Evolutionary conservation across 257 asterid genomes (phyloP).

Genomic region (Nicotiana attenuata): DNA sequence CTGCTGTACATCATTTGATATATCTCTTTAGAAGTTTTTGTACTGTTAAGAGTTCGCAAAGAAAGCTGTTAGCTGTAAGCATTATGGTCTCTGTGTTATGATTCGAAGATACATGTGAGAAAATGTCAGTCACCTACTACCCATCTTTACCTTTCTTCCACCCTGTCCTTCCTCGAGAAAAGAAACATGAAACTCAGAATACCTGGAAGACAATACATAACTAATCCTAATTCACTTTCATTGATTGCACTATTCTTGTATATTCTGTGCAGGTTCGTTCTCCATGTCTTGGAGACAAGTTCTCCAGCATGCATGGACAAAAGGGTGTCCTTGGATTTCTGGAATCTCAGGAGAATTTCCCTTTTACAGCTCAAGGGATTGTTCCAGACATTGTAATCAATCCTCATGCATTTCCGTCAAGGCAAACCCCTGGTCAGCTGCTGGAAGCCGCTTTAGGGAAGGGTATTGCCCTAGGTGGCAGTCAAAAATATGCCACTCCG

Average conservation of each 20-base stretch:
- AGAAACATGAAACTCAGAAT: neutral
- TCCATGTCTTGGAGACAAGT: conserved; percentile 92
- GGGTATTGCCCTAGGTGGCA: conserved; percentile 86
- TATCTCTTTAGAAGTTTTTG: neutral
- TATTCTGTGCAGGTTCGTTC: conserved; percentile 65
- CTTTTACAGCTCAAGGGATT: conserved; percentile 77
- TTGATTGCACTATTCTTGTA: neutral
- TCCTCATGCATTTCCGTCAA: conserved; percentile 95
- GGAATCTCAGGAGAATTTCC: conserved; percentile 89
- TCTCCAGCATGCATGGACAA: conserved; percentile 98
- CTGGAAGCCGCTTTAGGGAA: conserved; percentile 88
- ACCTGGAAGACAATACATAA: neutral
- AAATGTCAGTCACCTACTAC: neutral
- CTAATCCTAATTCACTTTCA: neutral
- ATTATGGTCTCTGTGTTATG: neutral
- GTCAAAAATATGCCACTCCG: conserved; percentile 75
- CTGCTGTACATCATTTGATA: neutral
- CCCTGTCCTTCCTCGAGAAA: neutral
- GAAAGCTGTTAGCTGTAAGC: neutral
- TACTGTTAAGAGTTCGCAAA: neutral
- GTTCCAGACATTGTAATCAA: conserved; percentile 95
- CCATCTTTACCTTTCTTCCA: neutral
- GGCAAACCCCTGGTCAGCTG: conserved; percentile 96
- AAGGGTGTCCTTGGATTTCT: conserved; percentile 92
- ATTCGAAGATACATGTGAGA: neutral